Base-by-base conservation (phyloP, 2,329 filamentous ascomycete species). In the Colletotrichum paranaense region DNA sequence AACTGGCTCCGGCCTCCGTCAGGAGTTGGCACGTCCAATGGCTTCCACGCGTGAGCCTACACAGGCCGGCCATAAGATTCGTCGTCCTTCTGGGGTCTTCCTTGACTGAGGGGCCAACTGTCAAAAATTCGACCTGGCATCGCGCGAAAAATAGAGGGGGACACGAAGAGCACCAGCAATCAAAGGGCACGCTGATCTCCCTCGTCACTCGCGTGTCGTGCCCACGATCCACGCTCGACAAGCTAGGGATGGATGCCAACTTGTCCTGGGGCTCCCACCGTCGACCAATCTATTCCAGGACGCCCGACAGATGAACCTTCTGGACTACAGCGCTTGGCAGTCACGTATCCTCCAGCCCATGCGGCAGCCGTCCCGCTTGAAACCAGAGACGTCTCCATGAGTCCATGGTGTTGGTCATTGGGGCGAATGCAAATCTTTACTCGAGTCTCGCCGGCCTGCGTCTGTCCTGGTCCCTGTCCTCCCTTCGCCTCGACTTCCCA, bases 361-460 rank as follows among this genome's bases (percentile, higher is more conserved):
- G 74, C 68, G 72, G 65, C 74, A 73, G 60, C 64, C 63, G 63
- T 71, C 46, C 42, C 38, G 69, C 62, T 72, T 71, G 74, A 76
- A 73, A 76, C 74, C 73, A 74, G 42, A 74, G 64, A 52, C 64
- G 59, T 67, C 72, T 72, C 67, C 72, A 55, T 65, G 42, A 62
- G 67, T 72, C 67, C 72, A 55, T 65, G 42, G 65, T 75, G 73
- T 58, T 75, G 63, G 66, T 67, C 56, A 35, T 67, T 74, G 67
- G 74, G 73, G 74, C 74, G 59, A 75, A 72, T 74, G 72, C 68
- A 72, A 72, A 72, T 75, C 72, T 72, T 68, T 72, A 63, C 67
- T 68, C 46, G 57, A 72, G 55, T 66, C 66, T 74, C 62, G 66
- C 62, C 72, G 35, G 56, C 63, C 46, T 60, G 58, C 68, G 64